Evolutionary conservation across 352 stramenopile genomes (phyloP).

Genomic region (Phytophthora fragariae): DNA sequence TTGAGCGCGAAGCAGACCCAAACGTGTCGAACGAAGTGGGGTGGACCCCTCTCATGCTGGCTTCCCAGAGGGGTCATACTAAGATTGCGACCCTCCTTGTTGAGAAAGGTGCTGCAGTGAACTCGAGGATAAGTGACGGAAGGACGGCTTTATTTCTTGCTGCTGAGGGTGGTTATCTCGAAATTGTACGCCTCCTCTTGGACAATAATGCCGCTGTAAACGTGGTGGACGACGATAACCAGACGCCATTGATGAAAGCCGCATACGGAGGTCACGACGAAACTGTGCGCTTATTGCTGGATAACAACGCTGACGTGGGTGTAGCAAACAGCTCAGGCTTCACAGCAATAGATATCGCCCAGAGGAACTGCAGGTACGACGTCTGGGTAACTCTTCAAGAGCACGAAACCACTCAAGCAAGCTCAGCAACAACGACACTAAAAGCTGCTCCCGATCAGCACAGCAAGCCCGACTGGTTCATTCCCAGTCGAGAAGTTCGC

Average conservation of each 20-base stretch:
- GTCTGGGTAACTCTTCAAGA: background rate
- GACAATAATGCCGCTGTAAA: constrained; percentile 18
- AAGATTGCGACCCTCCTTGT: constrained; percentile 19
- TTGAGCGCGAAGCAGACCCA: background rate
- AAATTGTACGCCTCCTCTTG: constrained; percentile 19
- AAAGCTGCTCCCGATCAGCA: background rate
- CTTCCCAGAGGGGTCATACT: constrained; percentile 10
- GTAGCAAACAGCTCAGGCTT: background rate
- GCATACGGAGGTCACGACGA: constrained; percentile 21
- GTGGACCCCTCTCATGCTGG: constrained; percentile 19
- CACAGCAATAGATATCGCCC: constrained; percentile 14
- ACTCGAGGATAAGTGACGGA: background rate
- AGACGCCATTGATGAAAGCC: constrained; percentile 19
- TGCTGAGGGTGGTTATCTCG: constrained; percentile 11
- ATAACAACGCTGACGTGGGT: background rate
- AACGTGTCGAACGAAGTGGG: constrained; percentile 6
- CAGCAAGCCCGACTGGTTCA: constrained; percentile 16
- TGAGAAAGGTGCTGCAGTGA: constrained; percentile 7
- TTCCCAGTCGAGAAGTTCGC: constrained; percentile 17
- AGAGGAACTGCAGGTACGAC: constrained; percentile 15
- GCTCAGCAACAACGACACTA: background rate
- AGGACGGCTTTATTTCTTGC: constrained; percentile 12
- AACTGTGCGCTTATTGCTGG: constrained; percentile 17
- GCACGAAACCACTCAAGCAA: background rate
- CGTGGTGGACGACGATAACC: background rate